These are phyloP conservation scores for Saturnispora hagleri DNA, from an alignment of 805 yeast genomes.

Conservation along the genomic window DNA sequence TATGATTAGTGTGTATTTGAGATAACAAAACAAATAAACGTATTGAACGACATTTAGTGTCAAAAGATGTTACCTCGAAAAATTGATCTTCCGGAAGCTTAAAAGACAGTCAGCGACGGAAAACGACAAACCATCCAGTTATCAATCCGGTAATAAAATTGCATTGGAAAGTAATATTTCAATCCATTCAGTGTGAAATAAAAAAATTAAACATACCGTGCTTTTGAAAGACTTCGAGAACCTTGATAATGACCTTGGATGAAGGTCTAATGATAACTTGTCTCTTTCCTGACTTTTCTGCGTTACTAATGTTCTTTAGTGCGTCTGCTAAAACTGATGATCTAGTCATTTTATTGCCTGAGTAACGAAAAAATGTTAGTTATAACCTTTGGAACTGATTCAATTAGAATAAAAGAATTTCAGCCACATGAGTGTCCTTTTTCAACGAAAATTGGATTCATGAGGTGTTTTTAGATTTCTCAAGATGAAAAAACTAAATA, in stretches of 20 bases:
- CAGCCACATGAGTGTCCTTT: slow-evolving; percentile 41
- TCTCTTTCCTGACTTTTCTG: slow-evolving; percentile 98
- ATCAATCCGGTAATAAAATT: slow-evolving; percentile 71
- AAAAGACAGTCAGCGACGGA: slow-evolving; percentile 94
- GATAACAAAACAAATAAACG: background rate
- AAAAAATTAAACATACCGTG: slow-evolving; percentile 42
- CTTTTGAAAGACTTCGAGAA: slow-evolving; percentile 93
- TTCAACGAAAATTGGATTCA: slow-evolving; percentile 28
- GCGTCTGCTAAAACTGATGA: slow-evolving; percentile 98
- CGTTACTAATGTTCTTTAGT: slow-evolving; percentile 95
- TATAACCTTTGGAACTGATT: background rate
- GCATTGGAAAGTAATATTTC: background rate
- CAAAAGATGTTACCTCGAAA: background rate
- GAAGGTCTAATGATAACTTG: slow-evolving; percentile 98
- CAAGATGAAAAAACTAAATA: background rate
- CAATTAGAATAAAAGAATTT: background rate
- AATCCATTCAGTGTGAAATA: background rate
- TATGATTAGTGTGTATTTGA: background rate
- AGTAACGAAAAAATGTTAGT: slow-evolving; percentile 1
- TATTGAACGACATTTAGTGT: background rate
- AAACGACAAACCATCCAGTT: slow-evolving; percentile 94
- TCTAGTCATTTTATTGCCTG: slow-evolving; percentile 71
- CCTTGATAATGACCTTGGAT: slow-evolving; percentile 95
- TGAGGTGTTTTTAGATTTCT: slow-evolving; percentile 21
- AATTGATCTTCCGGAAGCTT: slow-evolving; percentile 81